Evolutionary conservation across 257 asterid species (phyloP).

Genomic region (Nicotiana benthamiana): DNA sequence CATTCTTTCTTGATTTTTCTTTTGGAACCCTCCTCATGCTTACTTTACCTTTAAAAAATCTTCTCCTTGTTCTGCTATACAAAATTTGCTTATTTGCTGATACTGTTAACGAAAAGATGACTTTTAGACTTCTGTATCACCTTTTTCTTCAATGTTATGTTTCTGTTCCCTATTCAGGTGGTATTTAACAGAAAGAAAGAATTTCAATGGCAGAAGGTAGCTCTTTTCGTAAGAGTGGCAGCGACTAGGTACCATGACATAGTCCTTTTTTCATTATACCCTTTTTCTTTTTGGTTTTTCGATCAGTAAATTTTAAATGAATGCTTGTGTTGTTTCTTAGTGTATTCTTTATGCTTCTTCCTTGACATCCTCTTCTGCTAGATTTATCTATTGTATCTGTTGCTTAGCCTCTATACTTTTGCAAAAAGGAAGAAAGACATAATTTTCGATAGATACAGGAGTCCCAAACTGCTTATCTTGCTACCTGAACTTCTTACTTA

Average conservation of each 20-base stretch:
- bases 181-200: constrained; percentile 77
- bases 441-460: background rate
- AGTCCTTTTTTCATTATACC: background rate
- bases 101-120: background rate
- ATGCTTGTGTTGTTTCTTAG: background rate
- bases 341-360: background rate
- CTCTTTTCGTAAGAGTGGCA: constrained; percentile 66
- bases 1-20: background rate
- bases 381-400: background rate
- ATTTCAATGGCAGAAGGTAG: constrained; percentile 79
- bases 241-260: constrained; percentile 49
- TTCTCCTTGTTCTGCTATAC: background rate
- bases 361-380: background rate
- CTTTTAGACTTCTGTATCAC: background rate
- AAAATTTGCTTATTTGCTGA: background rate
- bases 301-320: background rate
- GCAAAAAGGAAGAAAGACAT: background rate
- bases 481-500: background rate
- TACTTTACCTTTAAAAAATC: background rate
- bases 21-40: background rate
- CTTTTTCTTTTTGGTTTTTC: background rate
- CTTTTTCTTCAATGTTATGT: background rate
- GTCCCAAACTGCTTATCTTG: background rate
- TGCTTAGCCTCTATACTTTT: background rate
- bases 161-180: constrained; percentile 39